A percentile compares a stretch with the other conserved stretches of the same genome.
phyloP scores from a whole-genome alignment of 2,329 filamentous ascomycete species.

The Cryphonectria radicalis region DNA sequence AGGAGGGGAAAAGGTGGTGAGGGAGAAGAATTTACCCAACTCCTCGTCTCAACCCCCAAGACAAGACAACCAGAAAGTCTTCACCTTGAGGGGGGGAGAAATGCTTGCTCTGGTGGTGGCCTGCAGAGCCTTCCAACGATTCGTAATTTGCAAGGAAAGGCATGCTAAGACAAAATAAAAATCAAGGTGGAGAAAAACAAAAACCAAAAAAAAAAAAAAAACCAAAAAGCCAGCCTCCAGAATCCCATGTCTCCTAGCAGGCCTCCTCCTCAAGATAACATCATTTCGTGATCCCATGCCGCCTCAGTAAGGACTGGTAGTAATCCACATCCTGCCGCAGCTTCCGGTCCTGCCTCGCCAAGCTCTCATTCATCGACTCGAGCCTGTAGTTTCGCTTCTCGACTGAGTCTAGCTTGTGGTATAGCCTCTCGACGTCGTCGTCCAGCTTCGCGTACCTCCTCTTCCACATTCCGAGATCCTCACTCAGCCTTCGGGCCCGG shows the following conservation, averaged over 20 bases:
- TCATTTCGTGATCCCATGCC: slow-evolving; percentile 31
- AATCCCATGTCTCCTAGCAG: slow-evolving; percentile 2
- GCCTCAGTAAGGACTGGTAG: slow-evolving; percentile 34
- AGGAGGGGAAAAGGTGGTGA: neutral
- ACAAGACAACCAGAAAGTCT: neutral
- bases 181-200: neutral
- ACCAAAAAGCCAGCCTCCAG: neutral
- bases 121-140: neutral
- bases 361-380: slow-evolving; percentile 25
- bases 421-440: slow-evolving; percentile 31
- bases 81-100: neutral
- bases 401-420: slow-evolving; percentile 34
- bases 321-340: slow-evolving; percentile 26
- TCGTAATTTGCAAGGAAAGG: neutral
- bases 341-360: slow-evolving; percentile 20
- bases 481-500: slow-evolving; percentile 27
- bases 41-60: neutral
- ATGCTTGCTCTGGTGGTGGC: neutral
- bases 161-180: neutral
- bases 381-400: slow-evolving; percentile 36
- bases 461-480: slow-evolving; percentile 36
- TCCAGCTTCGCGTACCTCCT: slow-evolving; percentile 30
- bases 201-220: neutral
- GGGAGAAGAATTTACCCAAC: neutral
- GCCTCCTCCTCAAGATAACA: neutral